Evolutionary conservation across 345 rosid genomes (phyloP).

Genomic region (Arabis alpina): DNA sequence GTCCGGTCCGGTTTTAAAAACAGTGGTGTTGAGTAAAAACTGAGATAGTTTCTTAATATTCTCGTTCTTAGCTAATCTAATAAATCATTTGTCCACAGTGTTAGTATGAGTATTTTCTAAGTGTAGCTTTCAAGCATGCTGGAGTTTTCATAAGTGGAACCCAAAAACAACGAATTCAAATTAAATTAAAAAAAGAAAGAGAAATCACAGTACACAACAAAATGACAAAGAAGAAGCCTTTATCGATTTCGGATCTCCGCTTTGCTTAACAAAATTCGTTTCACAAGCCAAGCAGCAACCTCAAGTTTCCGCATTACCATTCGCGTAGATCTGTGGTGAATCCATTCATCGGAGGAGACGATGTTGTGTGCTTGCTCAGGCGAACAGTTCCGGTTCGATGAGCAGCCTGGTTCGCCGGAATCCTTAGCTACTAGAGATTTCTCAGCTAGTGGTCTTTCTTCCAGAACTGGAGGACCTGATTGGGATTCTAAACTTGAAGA

Average conservation of each 20-base stretch:
- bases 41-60: too few relatives aligned
- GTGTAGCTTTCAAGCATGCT: too few relatives aligned
- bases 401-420: conserved; percentile 85
- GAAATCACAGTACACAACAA: conserved; percentile 24
- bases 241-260: conserved; percentile 34
- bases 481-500: conserved; percentile 87
- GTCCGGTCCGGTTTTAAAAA: too few relatives aligned
- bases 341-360: conserved; percentile 34
- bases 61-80: too few relatives aligned
- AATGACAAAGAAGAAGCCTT: conserved; percentile 34
- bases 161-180: conserved; percentile 23
- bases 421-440: conserved; percentile 94
- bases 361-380: conserved; percentile 99
- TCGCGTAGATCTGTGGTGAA: conserved; percentile 23
- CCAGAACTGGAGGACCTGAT: conserved; percentile 59
- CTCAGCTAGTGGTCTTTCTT: conserved; percentile 85
- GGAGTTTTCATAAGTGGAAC: not conserved
- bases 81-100: too few relatives aligned
- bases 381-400: conserved; percentile 89
- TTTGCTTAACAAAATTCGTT: not conserved
- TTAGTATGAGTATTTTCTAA: too few relatives aligned
- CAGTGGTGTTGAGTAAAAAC: too few relatives aligned
- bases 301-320: too few relatives aligned
- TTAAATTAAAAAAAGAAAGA: not conserved
- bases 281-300: too few relatives aligned